Evolutionary conservation across 169 alveolate genomes (phyloP), one percentile per base, ranked within the genome.

Genomic region (Plasmodium coatneyi): DNA sequence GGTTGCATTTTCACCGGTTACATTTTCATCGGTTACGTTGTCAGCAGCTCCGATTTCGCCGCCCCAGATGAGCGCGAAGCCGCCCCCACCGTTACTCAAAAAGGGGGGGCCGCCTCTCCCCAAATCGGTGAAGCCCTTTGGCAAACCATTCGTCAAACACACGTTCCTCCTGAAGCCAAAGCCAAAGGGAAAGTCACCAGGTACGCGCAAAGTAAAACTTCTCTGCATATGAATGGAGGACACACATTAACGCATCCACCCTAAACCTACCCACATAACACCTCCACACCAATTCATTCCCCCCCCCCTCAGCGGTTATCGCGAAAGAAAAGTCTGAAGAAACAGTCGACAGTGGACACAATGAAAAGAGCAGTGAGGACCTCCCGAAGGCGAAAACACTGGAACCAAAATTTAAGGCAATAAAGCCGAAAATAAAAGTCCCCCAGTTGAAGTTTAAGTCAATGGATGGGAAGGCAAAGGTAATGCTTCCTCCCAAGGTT

Each of bases 21-120:
- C 43, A 36, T 36, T 36, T 36, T 5, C 43, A 36, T 3, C 43
- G 43, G 43, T 5, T 5, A 36, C 43, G 7, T 36, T 36, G 1
- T 5, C 12, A 41, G 12, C 52, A 7, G 16, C 52, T 0, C 52
- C 7, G 12, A 4, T 1, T 1, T 41, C 12, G 10, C 72, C 16
- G 30, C 72, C 72, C 72, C 74, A 43, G 56, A 84, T 84, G 92
- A 84, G 39, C 66, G 78, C 71, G 54, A 76, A 84, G 30, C 49
- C 71, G 25, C 78, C 84, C 7, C 80, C 43, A 43, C 78, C 49
- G 79, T 0, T 41, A 0, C 12, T 84, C 16, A 76, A 41, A 10
- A 84, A 84, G 54, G 78, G 78, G 41, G 78, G 36, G 22, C 39
- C 79, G 54, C 43, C 84, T 46, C 52, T 52, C 16, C 46, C 54